Evolutionary conservation across 2,329 filamentous ascomycete genomes (phyloP), one percentile per base, ranked within the genome.

Genomic region (Alternaria conjuncta): DNA sequence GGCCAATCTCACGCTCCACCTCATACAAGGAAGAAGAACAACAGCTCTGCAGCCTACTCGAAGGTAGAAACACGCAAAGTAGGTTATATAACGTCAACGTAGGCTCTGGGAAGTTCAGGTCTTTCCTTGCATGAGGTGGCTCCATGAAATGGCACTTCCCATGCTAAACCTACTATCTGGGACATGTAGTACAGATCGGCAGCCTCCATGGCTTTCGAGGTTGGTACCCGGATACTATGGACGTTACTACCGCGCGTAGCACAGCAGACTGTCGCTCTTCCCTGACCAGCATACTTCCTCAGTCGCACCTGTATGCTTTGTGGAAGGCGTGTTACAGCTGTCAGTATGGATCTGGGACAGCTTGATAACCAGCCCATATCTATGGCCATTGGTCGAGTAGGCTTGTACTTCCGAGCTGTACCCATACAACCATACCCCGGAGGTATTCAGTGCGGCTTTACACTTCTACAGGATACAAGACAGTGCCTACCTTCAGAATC

Each of bases 271-370:
- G 20, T 23, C 49, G 20, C 23, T 6, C 49, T 41, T 41, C 30
- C 30, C 20, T 23, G 20, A 3, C 21, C 43, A 21, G 7, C 20
- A 46, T 23, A 23, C 12, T 15, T 46, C 44, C 18, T 18, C 26
- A 5, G 57, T 55, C 18, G 30, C 50, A 43, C 57, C 46, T 47
- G 49, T 47, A 23, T 46, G 20, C 30, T 25, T 41, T 30, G 36
- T 43, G 44, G 26, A 49, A 25, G 43, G 43, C 30, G 21, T 12
- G 15, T 30, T 7, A 26, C 32, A 43, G 21, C 21, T 43, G 32
- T 26, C 54, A 56, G 54, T 46, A 53, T 36, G 49, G 32, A 36
- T 36, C 32, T 36, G 32, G 32, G 15, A 36, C 32, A 36, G 32
- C 32, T 36, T 36, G 32, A 36, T 9, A 36, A 36, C 32, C 32